Conservation (phyloP, 1,139 yeast species). For the Kodamaea fungicola region DNA sequence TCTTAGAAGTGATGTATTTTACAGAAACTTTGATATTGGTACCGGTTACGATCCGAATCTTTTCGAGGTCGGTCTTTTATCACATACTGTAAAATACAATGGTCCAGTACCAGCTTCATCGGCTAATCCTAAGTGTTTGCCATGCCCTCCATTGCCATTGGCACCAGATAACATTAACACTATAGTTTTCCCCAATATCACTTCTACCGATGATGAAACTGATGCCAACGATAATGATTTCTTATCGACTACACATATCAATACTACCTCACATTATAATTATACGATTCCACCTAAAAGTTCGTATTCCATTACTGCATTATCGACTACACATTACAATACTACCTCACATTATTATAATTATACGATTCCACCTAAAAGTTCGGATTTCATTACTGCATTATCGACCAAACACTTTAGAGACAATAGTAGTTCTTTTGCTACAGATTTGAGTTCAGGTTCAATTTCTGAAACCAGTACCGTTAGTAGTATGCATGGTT, state of each 20-base stretch:
- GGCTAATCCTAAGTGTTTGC: constrained; percentile 13
- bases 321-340: background rate
- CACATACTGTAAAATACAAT: constrained; percentile 12
- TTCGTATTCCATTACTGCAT: background rate
- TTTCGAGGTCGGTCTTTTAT: constrained; percentile 10
- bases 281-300: too few species aligned
- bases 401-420: background rate
- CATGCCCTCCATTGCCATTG: constrained; percentile 12
- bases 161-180: constrained; percentile 10
- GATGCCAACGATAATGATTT: background rate
- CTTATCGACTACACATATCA: background rate
- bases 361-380: too few species aligned
- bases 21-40: constrained; percentile 16
- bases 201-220: background rate
- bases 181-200: constrained; percentile 9
- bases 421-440: too few species aligned
- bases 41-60: constrained; percentile 15
- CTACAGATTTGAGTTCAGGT: too few species aligned
- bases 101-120: background rate
- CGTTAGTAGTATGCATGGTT: too few species aligned
- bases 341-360: too few species aligned
- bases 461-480: too few species aligned
- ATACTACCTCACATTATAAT: too few species aligned
- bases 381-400: too few species aligned
- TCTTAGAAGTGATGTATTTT: constrained; percentile 3